Evolutionary conservation across 176 grass and related monocot genomes (phyloP).

Genomic region (Ampelocalamus luodianensis): DNA sequence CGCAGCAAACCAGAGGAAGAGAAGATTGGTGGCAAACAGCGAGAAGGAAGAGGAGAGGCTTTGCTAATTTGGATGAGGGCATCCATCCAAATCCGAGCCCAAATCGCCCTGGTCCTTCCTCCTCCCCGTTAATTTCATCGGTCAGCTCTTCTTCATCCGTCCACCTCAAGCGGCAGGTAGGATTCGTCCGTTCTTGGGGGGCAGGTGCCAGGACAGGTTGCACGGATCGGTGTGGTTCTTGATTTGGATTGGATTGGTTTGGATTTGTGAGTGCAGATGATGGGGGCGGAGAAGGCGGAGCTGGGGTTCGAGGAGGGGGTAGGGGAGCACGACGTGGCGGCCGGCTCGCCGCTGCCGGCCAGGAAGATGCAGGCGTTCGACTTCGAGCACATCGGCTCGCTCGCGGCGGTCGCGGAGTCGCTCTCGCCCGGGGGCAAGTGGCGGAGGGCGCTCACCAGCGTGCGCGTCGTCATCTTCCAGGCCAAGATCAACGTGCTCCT

Average conservation of each 20-base stretch:
- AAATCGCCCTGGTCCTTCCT: not conserved
- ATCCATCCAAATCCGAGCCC: conserved; percentile 8
- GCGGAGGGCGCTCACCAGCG: conserved; percentile 68
- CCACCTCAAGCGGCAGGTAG: conserved; percentile 18
- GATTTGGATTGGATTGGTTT: not conserved
- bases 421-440: conserved; percentile 63
- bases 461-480: conserved; percentile 81
- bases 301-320: conserved; percentile 51
- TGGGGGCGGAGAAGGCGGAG: conserved; percentile 64
- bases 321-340: conserved; percentile 38
- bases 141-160: not conserved
- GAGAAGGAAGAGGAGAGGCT: not conserved
- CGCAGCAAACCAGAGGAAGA: not conserved
- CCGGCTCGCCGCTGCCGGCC: conserved; percentile 42
- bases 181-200: not conserved
- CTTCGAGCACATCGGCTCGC: conserved; percentile 95
- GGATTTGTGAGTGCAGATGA: conserved; percentile 58
- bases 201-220: not conserved
- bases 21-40: not conserved
- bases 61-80: not conserved
- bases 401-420: conserved; percentile 72
- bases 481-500: conserved; percentile 92
- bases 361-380: conserved; percentile 73
- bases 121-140: not conserved
- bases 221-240: conserved; percentile 12